Evolutionary conservation across 345 rosid genomes (phyloP), one percentile per base, ranked within the genome.

Genomic region (Ailanthus altissimus): DNA sequence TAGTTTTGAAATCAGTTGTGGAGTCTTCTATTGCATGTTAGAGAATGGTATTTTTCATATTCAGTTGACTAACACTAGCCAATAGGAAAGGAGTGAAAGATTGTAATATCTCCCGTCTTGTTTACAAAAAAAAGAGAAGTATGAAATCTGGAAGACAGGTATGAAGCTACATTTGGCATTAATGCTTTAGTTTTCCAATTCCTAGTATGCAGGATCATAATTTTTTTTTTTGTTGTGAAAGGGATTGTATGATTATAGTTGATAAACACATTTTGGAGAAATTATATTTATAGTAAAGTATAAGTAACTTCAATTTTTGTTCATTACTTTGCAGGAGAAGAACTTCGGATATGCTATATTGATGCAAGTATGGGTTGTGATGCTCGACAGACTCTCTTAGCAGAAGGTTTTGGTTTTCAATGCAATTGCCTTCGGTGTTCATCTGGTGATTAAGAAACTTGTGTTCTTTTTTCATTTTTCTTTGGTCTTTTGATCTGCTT

Each of bases 261-360:
- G 66, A 16, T 49, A 10, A 26, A 68, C 57, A 26, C 15, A 42
- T 68, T 47, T 13, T 21, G 14, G 12, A 14, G 18, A 49, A 45
- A 69, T 49, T 69, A 1, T 47, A 69, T 49, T 14, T 8, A 20
- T 5, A 18, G 12, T 50, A 20, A 63, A 64, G 59, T 32, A n/a
- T 61, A 57, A 18, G 3, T 47, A 38, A 40, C 4, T 61, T 45
- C 13, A 38, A 21, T 43, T 47, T 6, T 23, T 45, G 50, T 69
- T 70, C 32, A 65, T 12, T 69, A 72, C 80, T 61, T 80, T 83
- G 83, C 83, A 94, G 98, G 89, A 43, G 97, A 94, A 86, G 97
- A 93, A 87, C 94, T 94, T 47, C 86, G 91, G 43, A 93, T 91
- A 54, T 87, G 97, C 81, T 94, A 91, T 68, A 91, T 91, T 64